Percentiles rank a stretch among this genome's conserved stretches.
Conservation (phyloP, 768 basidiomycete genomes). For the Hygrophorus russula region DNA sequence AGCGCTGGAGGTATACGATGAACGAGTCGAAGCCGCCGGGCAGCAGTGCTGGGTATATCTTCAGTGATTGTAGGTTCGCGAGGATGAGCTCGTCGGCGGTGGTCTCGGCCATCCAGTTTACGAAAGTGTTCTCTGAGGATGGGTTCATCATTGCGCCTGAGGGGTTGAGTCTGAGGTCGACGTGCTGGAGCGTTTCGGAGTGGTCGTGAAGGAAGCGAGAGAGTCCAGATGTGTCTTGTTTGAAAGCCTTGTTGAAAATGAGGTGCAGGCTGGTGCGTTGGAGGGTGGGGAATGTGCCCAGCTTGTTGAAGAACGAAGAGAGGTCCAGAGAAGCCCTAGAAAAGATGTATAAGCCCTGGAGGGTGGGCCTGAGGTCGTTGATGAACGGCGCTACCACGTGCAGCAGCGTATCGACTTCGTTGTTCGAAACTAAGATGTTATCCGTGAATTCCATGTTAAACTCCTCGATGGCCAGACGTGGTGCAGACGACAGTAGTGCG, state of each 20-base stretch:
- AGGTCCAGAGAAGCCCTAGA: conserved; percentile 31
- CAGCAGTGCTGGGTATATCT: conserved; percentile 30
- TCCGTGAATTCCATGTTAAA: conserved; percentile 29
- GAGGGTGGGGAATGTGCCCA: conserved; percentile 23
- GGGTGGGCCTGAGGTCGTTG: conserved; percentile 21
- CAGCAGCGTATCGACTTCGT: conserved; percentile 14
- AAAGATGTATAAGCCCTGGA: conserved; percentile 25
- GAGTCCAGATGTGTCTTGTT: conserved; percentile 23
- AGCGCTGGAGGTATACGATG: conserved; percentile 19
- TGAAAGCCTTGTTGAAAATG: conserved; percentile 28
- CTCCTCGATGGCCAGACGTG: conserved; percentile 21
- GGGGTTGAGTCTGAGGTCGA: conserved; percentile 27
- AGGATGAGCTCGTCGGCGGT: conserved; percentile 19
- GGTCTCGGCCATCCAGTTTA: conserved; percentile 22
- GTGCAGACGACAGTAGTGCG: conserved; percentile 20
- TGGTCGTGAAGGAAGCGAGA: conserved; percentile 19
- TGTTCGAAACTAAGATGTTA: conserved; percentile 14
- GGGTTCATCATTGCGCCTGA: conserved; percentile 18
- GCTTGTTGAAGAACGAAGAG: conserved; percentile 24
- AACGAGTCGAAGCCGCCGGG: conserved; percentile 23
- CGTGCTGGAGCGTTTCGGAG: conserved; percentile 22
- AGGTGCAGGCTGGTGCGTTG: conserved; percentile 23
- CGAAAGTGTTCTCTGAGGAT: conserved; percentile 20
- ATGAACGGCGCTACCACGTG: conserved; percentile 29
- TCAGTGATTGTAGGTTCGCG: conserved; percentile 20